phyloP scores from a whole-genome alignment of 352 stramenopile species.

The Phytophthora rubi region DNA sequence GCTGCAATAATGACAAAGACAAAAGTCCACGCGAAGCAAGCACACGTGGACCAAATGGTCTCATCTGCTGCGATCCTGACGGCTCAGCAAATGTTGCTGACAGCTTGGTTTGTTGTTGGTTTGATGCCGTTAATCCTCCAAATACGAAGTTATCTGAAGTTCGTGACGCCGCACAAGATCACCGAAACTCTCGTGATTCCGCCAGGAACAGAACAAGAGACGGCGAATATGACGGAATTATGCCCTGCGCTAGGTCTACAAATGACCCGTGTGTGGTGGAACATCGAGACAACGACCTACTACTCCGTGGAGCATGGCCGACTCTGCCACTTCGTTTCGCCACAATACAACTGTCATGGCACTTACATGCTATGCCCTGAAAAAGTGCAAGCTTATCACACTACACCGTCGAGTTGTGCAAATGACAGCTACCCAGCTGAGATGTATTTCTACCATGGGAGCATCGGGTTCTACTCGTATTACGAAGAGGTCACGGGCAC shows the following conservation, averaged over 20 bases:
- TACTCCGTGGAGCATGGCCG: not conserved
- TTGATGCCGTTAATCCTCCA: slow-evolving; percentile 18
- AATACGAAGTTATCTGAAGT: slow-evolving; percentile 15
- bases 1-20: not conserved
- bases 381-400: slow-evolving; percentile 8
- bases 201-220: not conserved
- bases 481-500: slow-evolving; percentile 20
- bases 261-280: slow-evolving; percentile 25
- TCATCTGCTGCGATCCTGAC: not conserved
- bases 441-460: slow-evolving; percentile 28
- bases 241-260: slow-evolving; percentile 22
- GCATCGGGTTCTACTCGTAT: slow-evolving; percentile 27
- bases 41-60: not conserved
- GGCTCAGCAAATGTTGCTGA: slow-evolving; percentile 1
- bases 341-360: slow-evolving; percentile 23
- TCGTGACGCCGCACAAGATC: slow-evolving; percentile 18
- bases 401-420: slow-evolving; percentile 1
- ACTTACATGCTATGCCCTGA: slow-evolving; percentile 5
- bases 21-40: not conserved
- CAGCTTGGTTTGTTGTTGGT: slow-evolving; percentile 15
- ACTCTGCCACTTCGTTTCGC: slow-evolving; percentile 10
- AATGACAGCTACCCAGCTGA: slow-evolving; percentile 6
- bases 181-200: slow-evolving; percentile 16
- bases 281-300: slow-evolving; percentile 20
- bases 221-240: slow-evolving; percentile 1